Evolutionary conservation across 2,329 filamentous ascomycete species (phyloP).

Genomic region (Fusarium buharicum): DNA sequence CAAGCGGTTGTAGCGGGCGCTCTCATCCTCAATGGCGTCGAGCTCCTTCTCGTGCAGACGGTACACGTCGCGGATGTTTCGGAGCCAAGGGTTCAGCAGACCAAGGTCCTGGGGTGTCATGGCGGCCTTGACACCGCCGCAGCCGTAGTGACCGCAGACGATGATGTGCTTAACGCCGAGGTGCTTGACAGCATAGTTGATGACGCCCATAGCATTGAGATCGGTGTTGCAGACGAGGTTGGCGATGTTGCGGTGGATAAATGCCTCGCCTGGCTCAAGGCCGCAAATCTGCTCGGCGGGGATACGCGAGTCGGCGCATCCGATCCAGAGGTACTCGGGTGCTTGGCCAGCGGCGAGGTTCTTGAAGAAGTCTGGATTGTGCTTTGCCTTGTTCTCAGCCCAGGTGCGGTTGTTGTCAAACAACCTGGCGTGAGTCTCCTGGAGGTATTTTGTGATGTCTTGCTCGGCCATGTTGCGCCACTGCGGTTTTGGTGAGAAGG

Average conservation of each 20-base stretch:
- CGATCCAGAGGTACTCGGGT: slow-evolving; percentile 85
- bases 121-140: slow-evolving; percentile 79
- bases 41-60: slow-evolving; percentile 76
- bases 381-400: slow-evolving; percentile 66
- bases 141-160: slow-evolving; percentile 82
- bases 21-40: slow-evolving; percentile 68
- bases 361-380: slow-evolving; percentile 73
- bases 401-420: slow-evolving; percentile 76
- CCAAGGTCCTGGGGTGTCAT: slow-evolving; percentile 77
- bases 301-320: slow-evolving; percentile 89
- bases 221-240: slow-evolving; percentile 86
- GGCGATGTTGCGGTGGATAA: slow-evolving; percentile 94
- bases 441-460: slow-evolving; percentile 65
- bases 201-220: slow-evolving; percentile 81
- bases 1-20: slow-evolving; percentile 73
- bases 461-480: slow-evolving; percentile 50
- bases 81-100: slow-evolving; percentile 77
- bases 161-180: slow-evolving; percentile 84
- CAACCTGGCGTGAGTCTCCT: slow-evolving; percentile 72
- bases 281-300: slow-evolving; percentile 90
- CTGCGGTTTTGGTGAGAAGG: slow-evolving; percentile 18
- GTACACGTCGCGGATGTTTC: slow-evolving; percentile 80
- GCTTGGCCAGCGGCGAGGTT: slow-evolving; percentile 72
- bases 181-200: slow-evolving; percentile 86
- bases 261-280: slow-evolving; percentile 87